phyloP scores from a whole-genome alignment of 495 filamentous ascomycete genomes.

The Evansstolkia leycettana region DNA sequence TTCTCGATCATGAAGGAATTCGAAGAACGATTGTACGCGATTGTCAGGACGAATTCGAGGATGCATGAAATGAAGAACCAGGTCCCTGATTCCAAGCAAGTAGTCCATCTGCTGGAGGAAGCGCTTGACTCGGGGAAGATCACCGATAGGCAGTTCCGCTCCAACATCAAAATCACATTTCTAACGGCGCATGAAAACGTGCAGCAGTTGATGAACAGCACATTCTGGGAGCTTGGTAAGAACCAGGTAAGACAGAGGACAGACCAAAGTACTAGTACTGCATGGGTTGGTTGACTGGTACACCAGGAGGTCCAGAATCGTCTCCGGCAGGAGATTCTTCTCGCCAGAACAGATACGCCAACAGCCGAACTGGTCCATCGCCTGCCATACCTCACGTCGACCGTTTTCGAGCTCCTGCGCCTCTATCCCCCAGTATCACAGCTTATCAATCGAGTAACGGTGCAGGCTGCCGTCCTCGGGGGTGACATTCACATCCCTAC shows the following conservation, averaged over 20 bases:
- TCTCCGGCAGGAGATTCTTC: constrained; percentile 1
- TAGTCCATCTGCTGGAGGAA: no score
- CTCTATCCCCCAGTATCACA: constrained; percentile 25
- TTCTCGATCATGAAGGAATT: constrained; percentile 1
- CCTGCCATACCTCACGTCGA: constrained; percentile 12
- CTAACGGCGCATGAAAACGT: constrained; percentile 29
- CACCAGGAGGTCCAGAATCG: not conserved
- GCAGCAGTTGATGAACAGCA: constrained; percentile 17
- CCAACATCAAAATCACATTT: constrained; percentile 22
- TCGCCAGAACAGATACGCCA: not conserved
- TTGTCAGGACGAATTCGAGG: not conserved
- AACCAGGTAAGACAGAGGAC: constrained; percentile 13
- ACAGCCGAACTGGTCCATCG: constrained; percentile 1
- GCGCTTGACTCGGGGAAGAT: no score
- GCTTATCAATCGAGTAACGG: constrained; percentile 18
- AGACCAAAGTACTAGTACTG: no score
- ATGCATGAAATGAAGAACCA: no score
- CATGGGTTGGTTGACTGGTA: no score
- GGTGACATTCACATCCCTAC: constrained; percentile 7
- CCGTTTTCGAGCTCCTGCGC: constrained; percentile 18
- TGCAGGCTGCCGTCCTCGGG: constrained; percentile 8
- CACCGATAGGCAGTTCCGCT: constrained; percentile 14
- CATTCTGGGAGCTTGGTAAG: constrained; percentile 20
- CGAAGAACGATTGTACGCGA: not conserved
- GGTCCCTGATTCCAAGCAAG: no score